Conservation (phyloP, 352 stramenopile genomes). For the Detonula confervacea region DNA sequence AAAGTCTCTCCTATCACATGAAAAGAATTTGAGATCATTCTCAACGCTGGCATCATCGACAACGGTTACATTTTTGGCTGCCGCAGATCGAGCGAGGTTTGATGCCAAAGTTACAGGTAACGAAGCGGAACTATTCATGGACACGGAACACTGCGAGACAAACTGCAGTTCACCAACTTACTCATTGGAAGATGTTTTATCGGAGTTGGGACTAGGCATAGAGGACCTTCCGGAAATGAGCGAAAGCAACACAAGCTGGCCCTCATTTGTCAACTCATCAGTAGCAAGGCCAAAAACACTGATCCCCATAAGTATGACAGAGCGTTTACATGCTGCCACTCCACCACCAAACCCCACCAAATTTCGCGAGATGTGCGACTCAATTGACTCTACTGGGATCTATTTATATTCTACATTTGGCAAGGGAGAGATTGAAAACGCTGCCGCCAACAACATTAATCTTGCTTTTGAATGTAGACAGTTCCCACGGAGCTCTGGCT, state of each 20-base stretch:
- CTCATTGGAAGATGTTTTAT: constrained; percentile 35
- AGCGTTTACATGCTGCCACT: constrained; percentile 51
- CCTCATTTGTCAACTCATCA: constrained; percentile 61
- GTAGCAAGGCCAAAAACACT: constrained; percentile 72
- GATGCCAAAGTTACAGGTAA: constrained; percentile 32
- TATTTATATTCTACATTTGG: constrained; percentile 61
- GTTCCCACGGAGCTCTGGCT: constrained; percentile 69
- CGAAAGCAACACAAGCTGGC: constrained; percentile 7
- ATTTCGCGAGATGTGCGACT: constrained; percentile 61
- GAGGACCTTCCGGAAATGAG: constrained; percentile 8
- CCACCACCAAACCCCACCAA: constrained; percentile 33
- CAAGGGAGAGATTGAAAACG: not conserved
- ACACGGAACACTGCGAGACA: constrained; percentile 35
- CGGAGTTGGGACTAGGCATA: constrained; percentile 33
- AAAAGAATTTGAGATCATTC: constrained; percentile 4
- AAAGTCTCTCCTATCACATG: constrained; percentile 14
- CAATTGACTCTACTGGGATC: constrained; percentile 69
- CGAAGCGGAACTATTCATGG: constrained; percentile 45
- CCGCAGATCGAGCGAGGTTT: constrained; percentile 31
- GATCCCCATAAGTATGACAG: constrained; percentile 54
- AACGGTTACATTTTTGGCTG: constrained; percentile 29
- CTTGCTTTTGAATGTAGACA: constrained; percentile 65
- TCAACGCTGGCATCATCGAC: constrained; percentile 1
- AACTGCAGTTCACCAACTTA: constrained; percentile 29
- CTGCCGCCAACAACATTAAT: constrained; percentile 11